Conservation (phyloP, 352 stramenopile species). For the Globisporangium perplexum region DNA sequence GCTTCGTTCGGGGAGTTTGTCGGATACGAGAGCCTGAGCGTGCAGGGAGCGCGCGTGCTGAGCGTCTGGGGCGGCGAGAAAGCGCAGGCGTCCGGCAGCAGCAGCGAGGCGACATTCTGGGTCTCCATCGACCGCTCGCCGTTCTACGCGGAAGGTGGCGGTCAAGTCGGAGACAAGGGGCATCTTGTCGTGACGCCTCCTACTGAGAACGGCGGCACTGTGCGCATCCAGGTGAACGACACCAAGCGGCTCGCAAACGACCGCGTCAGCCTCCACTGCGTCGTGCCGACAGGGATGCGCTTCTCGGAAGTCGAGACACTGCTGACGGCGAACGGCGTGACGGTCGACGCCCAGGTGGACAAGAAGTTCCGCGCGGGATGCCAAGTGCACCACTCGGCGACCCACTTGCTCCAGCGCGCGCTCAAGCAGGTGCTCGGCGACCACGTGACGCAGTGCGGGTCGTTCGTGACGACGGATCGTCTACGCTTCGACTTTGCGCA, state of each 20-base stretch:
- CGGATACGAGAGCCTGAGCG: constrained; percentile 47
- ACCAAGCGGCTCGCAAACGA: constrained; percentile 39
- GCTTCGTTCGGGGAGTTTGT: constrained; percentile 30
- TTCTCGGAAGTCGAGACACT: constrained; percentile 24
- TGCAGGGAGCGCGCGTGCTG: constrained; percentile 29
- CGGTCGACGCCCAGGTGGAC: constrained; percentile 44
- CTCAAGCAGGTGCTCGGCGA: constrained; percentile 62
- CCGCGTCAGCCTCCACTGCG: constrained; percentile 40
- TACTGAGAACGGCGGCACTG: constrained; percentile 1
- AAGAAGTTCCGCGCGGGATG: constrained; percentile 40
- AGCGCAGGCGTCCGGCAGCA: constrained; percentile 6
- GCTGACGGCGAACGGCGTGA: constrained; percentile 6
- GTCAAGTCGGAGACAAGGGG: constrained; percentile 67
- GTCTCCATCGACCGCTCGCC: constrained; percentile 53
- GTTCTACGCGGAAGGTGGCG: constrained; percentile 75
- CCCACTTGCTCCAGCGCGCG: constrained; percentile 67
- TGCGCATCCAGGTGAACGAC: constrained; percentile 26
- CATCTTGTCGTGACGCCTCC: constrained; percentile 20
- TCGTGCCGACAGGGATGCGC: constrained; percentile 19
- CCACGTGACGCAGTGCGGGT: constrained; percentile 71
- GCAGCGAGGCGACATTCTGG: constrained; percentile 15
- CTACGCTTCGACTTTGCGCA: constrained; percentile 83
- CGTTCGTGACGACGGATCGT: constrained; percentile 47
- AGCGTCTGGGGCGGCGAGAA: constrained; percentile 21
- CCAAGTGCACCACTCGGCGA: constrained; percentile 69